Evolutionary conservation across 108 stramenopile species (phyloP), one percentile per base, ranked within the genome.

Genomic region (Epipyxis sp.): DNA sequence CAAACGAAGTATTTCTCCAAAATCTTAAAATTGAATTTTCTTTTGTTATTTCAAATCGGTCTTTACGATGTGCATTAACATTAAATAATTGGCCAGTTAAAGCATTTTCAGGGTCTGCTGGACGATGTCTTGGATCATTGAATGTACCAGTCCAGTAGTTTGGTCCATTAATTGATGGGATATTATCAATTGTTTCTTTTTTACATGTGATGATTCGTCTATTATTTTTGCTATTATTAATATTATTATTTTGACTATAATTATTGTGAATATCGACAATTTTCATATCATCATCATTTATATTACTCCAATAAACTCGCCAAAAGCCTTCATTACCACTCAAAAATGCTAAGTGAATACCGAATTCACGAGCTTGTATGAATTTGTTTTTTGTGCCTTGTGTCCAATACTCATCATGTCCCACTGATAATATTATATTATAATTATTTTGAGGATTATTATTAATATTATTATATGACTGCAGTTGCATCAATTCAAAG

Each of bases 321-420:
- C 76, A 77, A 57, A 59, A 77, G 27, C 27, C 45, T 57, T 77
- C 76, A 59, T 77, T 77, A 42, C 45, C 76, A 59, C 58, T 59
- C 44, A 57, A 77, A 6, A 77, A 59, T 0, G 30, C 25, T 35
- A 77, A 40, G 45, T n/a, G n/a, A 30, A 77, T 0, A 27, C 76
- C 76, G 2, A 1, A 27, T 0, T 1, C 1, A 0, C 76, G 57
- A 57, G 3, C 46, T 3, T 25, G 54, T 42, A 59, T 59, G 32
- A 77, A 1, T 10, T 29, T 32, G 1, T 27, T 34, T 27, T 59
- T 35, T 57, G 43, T 57, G 2, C 25, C 25, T 0, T 59, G 13
- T 35, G 40, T 77, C 76, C 76, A 77, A 59, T 77, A 77, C 45
- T 77, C 76, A 40, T 77, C 76, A 25, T 77, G 76, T 25, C 76